phyloP scores from a whole-genome alignment of 345 rosid genomes.

The Rhizophora apiculata region DNA sequence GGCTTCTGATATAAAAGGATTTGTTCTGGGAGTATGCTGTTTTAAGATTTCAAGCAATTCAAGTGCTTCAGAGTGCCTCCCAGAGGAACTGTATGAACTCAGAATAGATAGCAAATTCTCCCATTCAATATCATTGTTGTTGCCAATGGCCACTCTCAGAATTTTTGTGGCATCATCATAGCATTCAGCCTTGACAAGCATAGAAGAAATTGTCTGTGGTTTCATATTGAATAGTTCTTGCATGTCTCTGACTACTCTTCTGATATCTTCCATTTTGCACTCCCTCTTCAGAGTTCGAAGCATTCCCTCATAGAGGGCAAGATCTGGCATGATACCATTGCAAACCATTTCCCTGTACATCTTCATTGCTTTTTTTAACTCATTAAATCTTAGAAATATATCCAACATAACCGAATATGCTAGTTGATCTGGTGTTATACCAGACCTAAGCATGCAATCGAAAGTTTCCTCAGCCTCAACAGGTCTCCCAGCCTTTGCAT shows the following conservation, averaged over 20 bases:
- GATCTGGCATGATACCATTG: constrained; percentile 57
- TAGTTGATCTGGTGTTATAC: constrained; percentile 73
- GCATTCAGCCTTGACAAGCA: constrained; percentile 83
- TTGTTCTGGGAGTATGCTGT: constrained; percentile 46
- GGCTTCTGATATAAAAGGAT: constrained; percentile 58
- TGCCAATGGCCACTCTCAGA: constrained; percentile 55
- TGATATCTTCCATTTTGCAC: constrained; percentile 52
- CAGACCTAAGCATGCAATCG: constrained; percentile 69
- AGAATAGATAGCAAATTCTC: constrained; percentile 62
- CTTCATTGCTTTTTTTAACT: constrained; percentile 52
- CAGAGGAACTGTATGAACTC: constrained; percentile 73
- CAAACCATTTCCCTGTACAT: constrained; percentile 65
- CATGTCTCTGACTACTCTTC: constrained; percentile 68
- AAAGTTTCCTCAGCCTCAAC: constrained; percentile 76
- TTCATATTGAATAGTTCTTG: constrained; percentile 58
- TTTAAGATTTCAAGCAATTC: constrained; percentile 74
- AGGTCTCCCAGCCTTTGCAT: constrained; percentile 86
- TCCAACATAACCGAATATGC: constrained; percentile 91
- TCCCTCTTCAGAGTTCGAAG: constrained; percentile 49
- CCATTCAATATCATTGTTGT: constrained; percentile 50
- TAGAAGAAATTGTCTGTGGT: constrained; percentile 54
- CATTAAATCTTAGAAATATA: constrained; percentile 61
- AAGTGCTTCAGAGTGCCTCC: constrained; percentile 67
- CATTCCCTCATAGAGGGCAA: constrained; percentile 52
- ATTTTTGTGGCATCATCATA: constrained; percentile 72